Evolutionary conservation across 2,329 filamentous ascomycete genomes (phyloP).

Genomic region (Macroventuria anomochaeta): DNA sequence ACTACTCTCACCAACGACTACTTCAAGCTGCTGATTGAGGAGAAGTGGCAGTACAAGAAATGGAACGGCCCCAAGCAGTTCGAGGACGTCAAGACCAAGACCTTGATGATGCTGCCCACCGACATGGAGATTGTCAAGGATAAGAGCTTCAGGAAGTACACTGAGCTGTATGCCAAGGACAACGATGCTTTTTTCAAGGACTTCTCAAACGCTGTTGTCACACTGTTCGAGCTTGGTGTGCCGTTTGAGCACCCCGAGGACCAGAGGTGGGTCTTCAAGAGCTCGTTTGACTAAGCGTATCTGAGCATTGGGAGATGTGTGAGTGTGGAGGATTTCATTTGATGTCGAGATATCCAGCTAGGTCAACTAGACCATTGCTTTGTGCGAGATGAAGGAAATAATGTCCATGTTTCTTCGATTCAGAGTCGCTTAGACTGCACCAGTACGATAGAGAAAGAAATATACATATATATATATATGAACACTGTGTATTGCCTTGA

Average conservation of each 20-base stretch:
- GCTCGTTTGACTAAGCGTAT: conserved; percentile 46
- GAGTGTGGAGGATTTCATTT: conserved; percentile 15
- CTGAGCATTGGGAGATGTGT: background rate
- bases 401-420: background rate
- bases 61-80: conserved; percentile 93
- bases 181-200: conserved; percentile 93
- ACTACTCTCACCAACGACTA: conserved; percentile 92
- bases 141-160: conserved; percentile 80
- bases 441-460: background rate
- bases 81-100: conserved; percentile 85
- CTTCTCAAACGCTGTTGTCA: conserved; percentile 78
- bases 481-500: background rate
- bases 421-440: conserved; percentile 1
- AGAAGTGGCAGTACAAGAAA: conserved; percentile 98
- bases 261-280: conserved; percentile 55
- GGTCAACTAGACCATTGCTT: conserved; percentile 30
- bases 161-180: conserved; percentile 90
- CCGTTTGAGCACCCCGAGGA: conserved; percentile 70
- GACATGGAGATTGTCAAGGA: conserved; percentile 89
- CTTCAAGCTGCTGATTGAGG: conserved; percentile 83
- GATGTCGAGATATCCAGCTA: conserved; percentile 42
- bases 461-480: background rate
- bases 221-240: conserved; percentile 92
- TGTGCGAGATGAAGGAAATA: conserved; percentile 7
- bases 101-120: conserved; percentile 95